These are phyloP conservation scores for Candida tallmaniae DNA, from an alignment of 805 yeast species.

Conservation along the genomic window DNA sequence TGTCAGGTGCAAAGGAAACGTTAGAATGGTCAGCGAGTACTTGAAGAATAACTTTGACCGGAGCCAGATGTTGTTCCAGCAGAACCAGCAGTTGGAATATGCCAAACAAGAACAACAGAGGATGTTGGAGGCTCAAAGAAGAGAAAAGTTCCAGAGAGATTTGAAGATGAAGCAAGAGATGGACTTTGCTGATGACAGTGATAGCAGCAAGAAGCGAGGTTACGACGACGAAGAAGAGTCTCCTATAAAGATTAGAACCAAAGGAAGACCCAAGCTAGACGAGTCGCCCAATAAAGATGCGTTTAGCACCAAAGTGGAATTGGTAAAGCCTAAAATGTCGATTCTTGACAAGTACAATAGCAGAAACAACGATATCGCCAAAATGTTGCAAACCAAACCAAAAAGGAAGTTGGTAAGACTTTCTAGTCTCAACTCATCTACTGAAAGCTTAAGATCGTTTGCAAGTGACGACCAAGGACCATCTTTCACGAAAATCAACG, in stretches of 20 bases:
- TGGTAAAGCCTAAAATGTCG: constrained; percentile 35
- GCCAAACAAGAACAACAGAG: constrained; percentile 12
- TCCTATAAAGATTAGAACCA: constrained; percentile 25
- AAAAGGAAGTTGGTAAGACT: constrained; percentile 38
- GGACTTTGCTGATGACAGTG: constrained; percentile 1
- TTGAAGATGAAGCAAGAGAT: constrained; percentile 2
- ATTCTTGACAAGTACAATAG: constrained; percentile 32
- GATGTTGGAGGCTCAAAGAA: constrained; percentile 4
- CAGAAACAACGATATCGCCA: constrained; percentile 24
- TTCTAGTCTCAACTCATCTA: constrained; percentile 13
- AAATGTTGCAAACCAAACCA: constrained; percentile 6
- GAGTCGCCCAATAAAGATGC: constrained; percentile 16
- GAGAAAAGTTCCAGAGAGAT: constrained; percentile 8
- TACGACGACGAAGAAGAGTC: constrained; percentile 25
- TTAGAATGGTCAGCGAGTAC: constrained; percentile 36
- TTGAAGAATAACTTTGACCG: constrained; percentile 31
- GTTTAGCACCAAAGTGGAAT: constrained; percentile 35
- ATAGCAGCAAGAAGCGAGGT: constrained; percentile 10
- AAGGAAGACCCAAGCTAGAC: constrained; percentile 20
- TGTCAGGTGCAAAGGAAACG: constrained; percentile 39
- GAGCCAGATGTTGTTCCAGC: constrained; percentile 16
- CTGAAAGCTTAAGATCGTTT: constrained; percentile 8
- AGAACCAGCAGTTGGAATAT: constrained; percentile 12
- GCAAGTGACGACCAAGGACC: constrained; percentile 8
- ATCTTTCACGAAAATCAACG: constrained; percentile 8